Evolutionary conservation across 2,329 filamentous ascomycete species (phyloP), one percentile per base, ranked within the genome.

Genomic region (Aspergillus ochraceoroseus): DNA sequence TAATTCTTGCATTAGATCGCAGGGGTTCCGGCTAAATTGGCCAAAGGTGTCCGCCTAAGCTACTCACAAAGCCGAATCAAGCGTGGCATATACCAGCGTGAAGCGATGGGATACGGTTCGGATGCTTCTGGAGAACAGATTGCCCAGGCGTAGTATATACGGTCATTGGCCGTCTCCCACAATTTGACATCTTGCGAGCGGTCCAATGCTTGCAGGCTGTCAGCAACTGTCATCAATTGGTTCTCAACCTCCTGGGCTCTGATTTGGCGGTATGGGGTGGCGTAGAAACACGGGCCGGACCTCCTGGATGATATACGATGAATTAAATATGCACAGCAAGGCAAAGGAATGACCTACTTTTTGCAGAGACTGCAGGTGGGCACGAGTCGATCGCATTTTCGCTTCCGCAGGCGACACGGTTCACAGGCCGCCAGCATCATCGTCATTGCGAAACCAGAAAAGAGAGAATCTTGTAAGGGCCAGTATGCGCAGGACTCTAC

Each of bases 401-500:
- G 15, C 25, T 43, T 43, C 7, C 18, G 12, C 22, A 17, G 23
- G 6, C 40, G 40, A n/a, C 40, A 43, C 6, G 34, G 18, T 9
- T 43, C 40, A 23, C 40, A 43, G 11, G 40, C 40, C 3, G 27
- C 11, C 6, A 34, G 28, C 34, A 43, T 37, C 17, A 14, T 28
- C 40, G 26, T 35, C 22, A 23, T 35, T n/a, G n/a, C n/a, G n/a
- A n/a, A n/a, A n/a, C n/a, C n/a, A n/a, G n/a, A n/a, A n/a, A n/a
- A n/a, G n/a, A n/a, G n/a, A n/a, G n/a, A n/a, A n/a, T n/a, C n/a
- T n/a, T n/a, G n/a, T n/a, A n/a, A n/a, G n/a, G n/a, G n/a, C n/a
- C n/a, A n/a, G n/a, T n/a, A n/a, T n/a, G n/a, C n/a, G n/a, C n/a
- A n/a, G n/a, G n/a, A n/a, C n/a, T n/a, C n/a, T n/a, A n/a, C n/a